Conservation (phyloP, 805 yeast genomes). For the Kluyveromyces starmeri region DNA sequence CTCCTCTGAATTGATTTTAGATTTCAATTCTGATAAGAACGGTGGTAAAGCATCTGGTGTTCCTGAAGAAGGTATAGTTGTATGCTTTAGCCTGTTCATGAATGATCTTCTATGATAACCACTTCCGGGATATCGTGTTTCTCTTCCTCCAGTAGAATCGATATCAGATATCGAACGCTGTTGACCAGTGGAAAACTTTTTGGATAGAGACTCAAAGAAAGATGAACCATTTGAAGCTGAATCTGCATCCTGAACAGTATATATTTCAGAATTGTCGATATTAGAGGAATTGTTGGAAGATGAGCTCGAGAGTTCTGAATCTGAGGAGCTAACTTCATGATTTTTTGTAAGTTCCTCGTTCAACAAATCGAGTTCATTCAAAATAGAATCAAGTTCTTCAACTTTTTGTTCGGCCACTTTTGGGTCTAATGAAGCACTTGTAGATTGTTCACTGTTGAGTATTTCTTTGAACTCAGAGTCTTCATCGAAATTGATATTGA, state of each 20-base stretch:
- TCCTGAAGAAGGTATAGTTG: not conserved
- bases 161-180: slow-evolving; percentile 4
- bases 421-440: slow-evolving; percentile 19
- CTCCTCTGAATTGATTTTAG: slow-evolving; percentile 13
- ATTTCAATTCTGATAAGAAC: slow-evolving; percentile 20
- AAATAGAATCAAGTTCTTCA: slow-evolving; percentile 19
- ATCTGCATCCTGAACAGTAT: slow-evolving; percentile 7
- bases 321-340: slow-evolving; percentile 3
- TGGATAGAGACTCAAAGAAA: slow-evolving; percentile 25
- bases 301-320: slow-evolving; percentile 3
- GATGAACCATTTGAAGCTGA: slow-evolving; percentile 14
- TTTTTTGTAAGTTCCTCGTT: slow-evolving; percentile 8
- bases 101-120: slow-evolving; percentile 19
- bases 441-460: not conserved
- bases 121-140: slow-evolving; percentile 8
- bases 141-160: slow-evolving; percentile 3
- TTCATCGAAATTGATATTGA: slow-evolving; percentile 44
- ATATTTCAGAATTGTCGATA: slow-evolving; percentile 8
- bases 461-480: slow-evolving; percentile 10
- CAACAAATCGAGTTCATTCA: slow-evolving; percentile 15
- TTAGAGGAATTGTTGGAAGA: slow-evolving; percentile 8
- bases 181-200: slow-evolving; percentile 27
- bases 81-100: slow-evolving; percentile 24
- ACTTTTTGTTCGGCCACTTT: slow-evolving; percentile 14
- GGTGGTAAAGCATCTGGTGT: slow-evolving; percentile 5